Base-by-base conservation (phyloP, 2,329 filamentous ascomycete species). In the Graphilbum fragrans region DNA sequence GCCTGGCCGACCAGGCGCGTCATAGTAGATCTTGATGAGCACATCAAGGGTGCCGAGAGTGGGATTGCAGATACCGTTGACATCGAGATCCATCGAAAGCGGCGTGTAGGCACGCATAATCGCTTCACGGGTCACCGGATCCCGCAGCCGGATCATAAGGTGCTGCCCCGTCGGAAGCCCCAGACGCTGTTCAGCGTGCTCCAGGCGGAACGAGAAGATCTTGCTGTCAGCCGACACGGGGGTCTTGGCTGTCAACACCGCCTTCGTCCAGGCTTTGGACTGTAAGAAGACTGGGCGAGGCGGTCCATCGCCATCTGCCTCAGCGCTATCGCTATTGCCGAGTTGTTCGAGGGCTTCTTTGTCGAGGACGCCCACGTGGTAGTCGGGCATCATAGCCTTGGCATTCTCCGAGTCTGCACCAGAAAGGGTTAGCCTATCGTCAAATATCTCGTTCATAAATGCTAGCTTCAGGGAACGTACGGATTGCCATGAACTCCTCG, bases 401-500 rank as follows among this genome's bases (percentile, higher is more conserved):
- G 88, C 88, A 16, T 84, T 94, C 63, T 94, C 87, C 56, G 82
- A 88, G 58, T 94, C 86, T 90, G 54, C 43, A n/a, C 10, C 45
- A 5, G 36, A 17, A 11, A 38, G 36, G 5, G 19, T 18, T 11
- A 5, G n/a, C 8, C n/a, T 19, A 12, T n/a, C 10, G n/a, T 34
- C 11, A 12, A 12, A 27, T 7, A 7, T 27, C 7, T 7, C 23
- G 12, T 27, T 27, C 23, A 27, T 7, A 12, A 27, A 7, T 27
- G 23, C 23, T 27, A 7, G 23, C 23, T 27, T 7, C 23, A 27
- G 12, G 12, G 23, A 16, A 70, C 83, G 70, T 67, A 90, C 85
- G 87, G 52, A 95, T 95, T 14, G 84, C 82, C 63, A 93, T 74
- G 57, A 94, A 95, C 50, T 95, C 88, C 53, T 94, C 88, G 0